Percentiles rank a stretch among this genome's conserved stretches.
Conservation (phyloP, 1,284 basidiomycete species). For the Ganoderma sinense region DNA sequence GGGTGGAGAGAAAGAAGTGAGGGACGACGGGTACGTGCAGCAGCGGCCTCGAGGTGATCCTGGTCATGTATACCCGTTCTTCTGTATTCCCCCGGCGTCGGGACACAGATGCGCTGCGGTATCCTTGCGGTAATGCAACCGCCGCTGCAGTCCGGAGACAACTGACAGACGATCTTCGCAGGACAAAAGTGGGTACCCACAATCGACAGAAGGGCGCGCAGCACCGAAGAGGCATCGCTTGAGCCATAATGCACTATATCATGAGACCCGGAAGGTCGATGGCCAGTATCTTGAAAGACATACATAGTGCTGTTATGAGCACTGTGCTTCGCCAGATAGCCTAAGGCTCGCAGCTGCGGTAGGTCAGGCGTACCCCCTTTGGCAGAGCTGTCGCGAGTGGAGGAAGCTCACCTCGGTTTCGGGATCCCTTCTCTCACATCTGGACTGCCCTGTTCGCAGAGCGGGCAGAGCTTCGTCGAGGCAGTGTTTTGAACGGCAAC, state of each 20-base stretch:
- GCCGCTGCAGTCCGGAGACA: neutral
- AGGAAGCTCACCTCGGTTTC: neutral
- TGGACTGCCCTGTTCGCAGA: no score
- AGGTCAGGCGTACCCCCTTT: neutral
- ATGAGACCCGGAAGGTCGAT: neutral
- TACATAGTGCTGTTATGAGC: neutral
- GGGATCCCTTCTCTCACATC: no score
- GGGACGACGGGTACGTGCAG: neutral
- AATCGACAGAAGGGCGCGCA: neutral
- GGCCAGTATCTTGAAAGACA: neutral
- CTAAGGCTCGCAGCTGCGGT: neutral
- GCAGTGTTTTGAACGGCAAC: no score
- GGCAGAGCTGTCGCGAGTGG: neutral
- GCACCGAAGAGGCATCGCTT: neutral
- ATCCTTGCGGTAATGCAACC: neutral
- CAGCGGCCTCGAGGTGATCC: neutral
- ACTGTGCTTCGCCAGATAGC: neutral
- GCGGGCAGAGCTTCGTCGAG: no score
- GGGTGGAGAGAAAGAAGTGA: neutral
- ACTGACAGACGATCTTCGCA: neutral
- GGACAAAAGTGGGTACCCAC: neutral
- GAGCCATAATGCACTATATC: neutral
- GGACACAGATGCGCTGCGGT: neutral
- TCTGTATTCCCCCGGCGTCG: neutral
- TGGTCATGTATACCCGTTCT: neutral